phyloP scores from a whole-genome alignment of 805 yeast genomes.

The Monosporozyma aerobia region DNA sequence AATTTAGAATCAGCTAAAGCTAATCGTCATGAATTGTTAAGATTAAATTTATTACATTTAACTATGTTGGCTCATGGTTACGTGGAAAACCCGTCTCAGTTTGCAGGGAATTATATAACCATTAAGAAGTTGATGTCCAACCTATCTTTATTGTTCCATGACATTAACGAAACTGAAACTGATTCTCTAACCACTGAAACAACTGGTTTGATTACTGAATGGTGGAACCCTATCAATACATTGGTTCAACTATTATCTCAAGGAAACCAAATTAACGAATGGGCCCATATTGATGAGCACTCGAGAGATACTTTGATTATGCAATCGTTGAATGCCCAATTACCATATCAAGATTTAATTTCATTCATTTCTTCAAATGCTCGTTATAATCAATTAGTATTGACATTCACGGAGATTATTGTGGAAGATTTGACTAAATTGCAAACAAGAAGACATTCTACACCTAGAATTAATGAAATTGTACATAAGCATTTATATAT shows the following conservation, averaged over 20 bases:
- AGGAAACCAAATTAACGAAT: slow-evolving; percentile 5
- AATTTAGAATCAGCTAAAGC: background rate
- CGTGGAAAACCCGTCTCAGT: slow-evolving; percentile 9
- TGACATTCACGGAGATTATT: slow-evolving; percentile 26
- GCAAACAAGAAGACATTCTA: slow-evolving; percentile 20
- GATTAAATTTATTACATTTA: slow-evolving; percentile 20
- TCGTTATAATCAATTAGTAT: slow-evolving; percentile 16
- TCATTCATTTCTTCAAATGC: slow-evolving; percentile 16
- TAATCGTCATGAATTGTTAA: slow-evolving; percentile 10
- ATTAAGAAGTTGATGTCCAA: slow-evolving; percentile 31
- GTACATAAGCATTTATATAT: slow-evolving; percentile 28
- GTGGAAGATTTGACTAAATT: slow-evolving; percentile 29
- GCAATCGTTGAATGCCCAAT: slow-evolving; percentile 9
- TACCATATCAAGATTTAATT: slow-evolving; percentile 20
- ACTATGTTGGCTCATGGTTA: slow-evolving; percentile 12
- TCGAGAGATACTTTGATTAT: slow-evolving; percentile 4
- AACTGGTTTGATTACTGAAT: slow-evolving; percentile 5
- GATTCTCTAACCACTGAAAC: background rate
- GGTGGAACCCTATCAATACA: slow-evolving; percentile 30
- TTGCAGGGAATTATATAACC: slow-evolving; percentile 9
- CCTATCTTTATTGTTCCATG: slow-evolving; percentile 25
- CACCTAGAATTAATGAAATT: slow-evolving; percentile 22
- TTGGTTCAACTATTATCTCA: slow-evolving; percentile 15
- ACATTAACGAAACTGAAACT: slow-evolving; percentile 14
- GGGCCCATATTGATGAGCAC: slow-evolving; percentile 10